phyloP scores from a whole-genome alignment of 2,329 filamentous ascomycete genomes.

The Diaporthe ilicicola region DNA sequence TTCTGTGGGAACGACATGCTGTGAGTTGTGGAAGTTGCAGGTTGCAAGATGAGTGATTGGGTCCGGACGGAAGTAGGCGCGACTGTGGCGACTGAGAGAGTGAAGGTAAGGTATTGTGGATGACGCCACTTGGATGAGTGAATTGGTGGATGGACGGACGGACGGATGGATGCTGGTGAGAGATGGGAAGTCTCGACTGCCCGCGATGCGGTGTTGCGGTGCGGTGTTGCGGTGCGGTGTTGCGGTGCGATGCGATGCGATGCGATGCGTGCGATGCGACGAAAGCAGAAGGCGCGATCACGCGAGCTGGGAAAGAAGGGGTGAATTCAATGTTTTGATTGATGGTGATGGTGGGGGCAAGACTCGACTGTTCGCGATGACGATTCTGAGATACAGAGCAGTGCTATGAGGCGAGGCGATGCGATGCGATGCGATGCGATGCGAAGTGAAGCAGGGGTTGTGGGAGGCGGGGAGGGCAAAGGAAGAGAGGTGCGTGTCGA shows the following conservation, averaged over 20 bases:
- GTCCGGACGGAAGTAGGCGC: conserved; percentile 1
- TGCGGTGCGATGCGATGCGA: too few species aligned
- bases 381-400: neutral
- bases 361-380: neutral
- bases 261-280: conserved; percentile 3
- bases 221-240: too few species aligned
- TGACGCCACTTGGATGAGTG: neutral
- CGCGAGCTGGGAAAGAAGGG: neutral
- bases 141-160: neutral
- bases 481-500: neutral
- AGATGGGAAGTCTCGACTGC: neutral
- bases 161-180: neutral
- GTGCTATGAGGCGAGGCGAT: neutral
- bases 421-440: neutral
- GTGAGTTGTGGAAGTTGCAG: conserved; percentile 15
- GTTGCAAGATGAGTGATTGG: neutral
- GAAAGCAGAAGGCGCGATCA: neutral
- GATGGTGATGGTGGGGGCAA: neutral
- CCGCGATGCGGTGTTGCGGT: neutral
- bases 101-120: neutral
- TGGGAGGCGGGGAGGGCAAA: neutral
- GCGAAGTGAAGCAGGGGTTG: neutral
- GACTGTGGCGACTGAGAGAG: neutral
- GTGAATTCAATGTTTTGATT: neutral
- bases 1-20: conserved; percentile 20